Percentiles rank a stretch among this genome's conserved stretches.
These are phyloP conservation scores for Nevesoporus exiguus DNA, from an alignment of 768 basidiomycete species.

Conservation along the genomic window DNA sequence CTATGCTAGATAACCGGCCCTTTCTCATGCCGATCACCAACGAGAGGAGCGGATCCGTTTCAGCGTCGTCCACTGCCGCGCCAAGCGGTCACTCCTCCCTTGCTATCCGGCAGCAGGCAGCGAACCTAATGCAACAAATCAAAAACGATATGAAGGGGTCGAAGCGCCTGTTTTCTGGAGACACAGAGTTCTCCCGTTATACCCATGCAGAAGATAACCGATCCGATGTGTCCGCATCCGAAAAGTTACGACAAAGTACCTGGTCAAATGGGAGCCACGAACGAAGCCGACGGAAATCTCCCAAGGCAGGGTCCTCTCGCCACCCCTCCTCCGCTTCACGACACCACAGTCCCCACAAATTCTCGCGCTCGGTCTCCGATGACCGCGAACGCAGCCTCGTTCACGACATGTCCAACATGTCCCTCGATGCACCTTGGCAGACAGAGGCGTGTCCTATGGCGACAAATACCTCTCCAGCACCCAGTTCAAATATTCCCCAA, in stretches of 20 bases:
- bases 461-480: neutral
- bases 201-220: constrained; percentile 20
- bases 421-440: constrained; percentile 38
- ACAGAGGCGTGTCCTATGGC: constrained; percentile 19
- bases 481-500: constrained; percentile 19
- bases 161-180: constrained; percentile 69
- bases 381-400: constrained; percentile 41
- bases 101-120: constrained; percentile 73
- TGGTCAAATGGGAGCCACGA: constrained; percentile 33
- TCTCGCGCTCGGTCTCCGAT: constrained; percentile 38
- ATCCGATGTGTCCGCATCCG: constrained; percentile 13
- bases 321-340: constrained; percentile 37
- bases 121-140: constrained; percentile 81
- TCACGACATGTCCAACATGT: constrained; percentile 43
- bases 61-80: constrained; percentile 29
- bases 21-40: constrained; percentile 10
- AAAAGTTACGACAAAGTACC: constrained; percentile 22
- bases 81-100: constrained; percentile 53
- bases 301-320: constrained; percentile 27
- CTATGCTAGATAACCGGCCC: constrained; percentile 10
- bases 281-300: constrained; percentile 20
- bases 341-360: constrained; percentile 43
- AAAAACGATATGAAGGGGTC: constrained; percentile 67
- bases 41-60: constrained; percentile 23
- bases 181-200: constrained; percentile 52